Evolutionary conservation across 805 yeast genomes (phyloP).

Genomic region (Torulaspora delbrueckii): DNA sequence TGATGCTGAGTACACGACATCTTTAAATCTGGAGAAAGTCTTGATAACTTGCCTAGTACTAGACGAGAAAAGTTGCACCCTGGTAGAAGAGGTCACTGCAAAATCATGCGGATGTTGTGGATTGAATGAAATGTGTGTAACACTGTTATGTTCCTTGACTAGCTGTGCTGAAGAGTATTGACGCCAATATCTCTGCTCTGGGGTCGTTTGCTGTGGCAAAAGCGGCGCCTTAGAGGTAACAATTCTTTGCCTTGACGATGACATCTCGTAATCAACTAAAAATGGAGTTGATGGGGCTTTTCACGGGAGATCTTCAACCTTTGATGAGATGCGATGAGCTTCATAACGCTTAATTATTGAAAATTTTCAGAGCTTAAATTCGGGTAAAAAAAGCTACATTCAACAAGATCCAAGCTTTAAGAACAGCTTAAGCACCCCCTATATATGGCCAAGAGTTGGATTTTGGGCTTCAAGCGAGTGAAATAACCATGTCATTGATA

Average conservation of each 20-base stretch:
- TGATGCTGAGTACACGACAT: conserved; percentile 87
- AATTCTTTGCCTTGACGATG: conserved; percentile 63
- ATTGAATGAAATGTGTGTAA: conserved; percentile 81
- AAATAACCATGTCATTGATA: conserved; percentile 20
- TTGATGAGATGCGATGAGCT: conserved; percentile 7
- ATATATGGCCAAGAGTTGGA: too few relatives aligned
- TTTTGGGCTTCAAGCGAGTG: too few relatives aligned
- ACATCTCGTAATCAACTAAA: conserved; percentile 44
- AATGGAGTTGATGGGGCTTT: background rate
- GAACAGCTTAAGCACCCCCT: too few relatives aligned
- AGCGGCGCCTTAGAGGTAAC: conserved; percentile 65
- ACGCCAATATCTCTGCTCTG: conserved; percentile 93
- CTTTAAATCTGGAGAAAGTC: conserved; percentile 83
- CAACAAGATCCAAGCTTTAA: background rate
- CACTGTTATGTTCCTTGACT: conserved; percentile 89
- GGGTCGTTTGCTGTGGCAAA: conserved; percentile 72
- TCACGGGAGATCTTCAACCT: background rate
- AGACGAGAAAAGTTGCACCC: conserved; percentile 90
- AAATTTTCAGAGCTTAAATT: conserved; percentile 4
- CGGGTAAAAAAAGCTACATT: background rate
- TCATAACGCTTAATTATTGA: background rate
- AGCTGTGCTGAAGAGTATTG: conserved; percentile 80
- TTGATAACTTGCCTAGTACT: conserved; percentile 87
- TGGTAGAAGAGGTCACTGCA: conserved; percentile 86
- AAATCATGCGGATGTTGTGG: conserved; percentile 84